Percentiles rank a stretch among this genome's conserved stretches.
phyloP scores from a whole-genome alignment of 495 filamentous ascomycete species.

The Penicillium pancosmium region DNA sequence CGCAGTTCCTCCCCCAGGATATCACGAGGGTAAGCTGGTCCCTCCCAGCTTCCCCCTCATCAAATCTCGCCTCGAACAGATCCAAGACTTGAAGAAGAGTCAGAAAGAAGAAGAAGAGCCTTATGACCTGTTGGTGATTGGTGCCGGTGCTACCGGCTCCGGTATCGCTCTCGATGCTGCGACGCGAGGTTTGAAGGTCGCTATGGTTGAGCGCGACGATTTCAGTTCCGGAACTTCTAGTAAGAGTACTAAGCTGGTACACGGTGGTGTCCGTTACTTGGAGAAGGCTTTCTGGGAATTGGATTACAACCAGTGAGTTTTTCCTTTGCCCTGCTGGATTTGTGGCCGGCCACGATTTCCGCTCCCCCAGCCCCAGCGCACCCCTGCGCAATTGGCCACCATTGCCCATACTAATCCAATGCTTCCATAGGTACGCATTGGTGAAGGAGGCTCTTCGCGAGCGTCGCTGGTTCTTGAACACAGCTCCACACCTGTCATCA shows the following conservation, averaged over 20 bases:
- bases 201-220: constrained; percentile 92
- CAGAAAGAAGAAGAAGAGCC: constrained; percentile 33
- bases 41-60: constrained; percentile 81
- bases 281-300: constrained; percentile 97
- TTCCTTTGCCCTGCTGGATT: not conserved
- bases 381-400: not conserved
- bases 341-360: too few relatives aligned
- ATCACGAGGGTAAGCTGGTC: constrained; percentile 74
- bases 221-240: constrained; percentile 93
- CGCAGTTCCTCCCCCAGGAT: constrained; percentile 79
- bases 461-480: constrained; percentile 93
- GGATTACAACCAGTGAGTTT: constrained; percentile 81
- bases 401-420: constrained; percentile 9
- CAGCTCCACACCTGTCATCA: constrained; percentile 89
- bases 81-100: constrained; percentile 52
- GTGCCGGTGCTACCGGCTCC: constrained; percentile 88
- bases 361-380: too few relatives aligned
- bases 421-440: constrained; percentile 66
- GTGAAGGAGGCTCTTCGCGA: constrained; percentile 96
- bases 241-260: constrained; percentile 96
- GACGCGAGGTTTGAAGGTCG: constrained; percentile 89
- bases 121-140: constrained; percentile 92
- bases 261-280: constrained; percentile 93
- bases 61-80: constrained; percentile 66
- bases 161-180: constrained; percentile 94